These are phyloP conservation scores for Cercospora canescens DNA, from an alignment of 2,329 filamentous ascomycete species.

Conservation along the genomic window DNA sequence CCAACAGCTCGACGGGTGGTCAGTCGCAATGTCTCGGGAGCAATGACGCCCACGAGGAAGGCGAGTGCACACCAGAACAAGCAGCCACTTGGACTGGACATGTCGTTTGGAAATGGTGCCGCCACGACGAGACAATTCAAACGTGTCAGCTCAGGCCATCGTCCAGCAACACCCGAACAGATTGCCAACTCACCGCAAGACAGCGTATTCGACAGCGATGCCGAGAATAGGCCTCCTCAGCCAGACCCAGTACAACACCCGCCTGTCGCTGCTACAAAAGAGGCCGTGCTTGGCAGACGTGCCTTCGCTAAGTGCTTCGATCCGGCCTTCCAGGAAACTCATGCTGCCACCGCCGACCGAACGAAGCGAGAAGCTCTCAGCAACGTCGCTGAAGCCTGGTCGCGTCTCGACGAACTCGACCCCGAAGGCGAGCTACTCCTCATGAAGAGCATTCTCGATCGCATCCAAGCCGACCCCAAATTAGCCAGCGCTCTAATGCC, in stretches of 20 bases:
- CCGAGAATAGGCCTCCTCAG: conserved; percentile 66
- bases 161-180: conserved; percentile 24
- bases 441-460: conserved; percentile 73
- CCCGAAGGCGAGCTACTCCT: conserved; percentile 89
- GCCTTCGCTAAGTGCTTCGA: conserved; percentile 82
- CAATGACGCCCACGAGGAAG: conserved; percentile 46
- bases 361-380: conserved; percentile 82
- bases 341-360: conserved; percentile 68
- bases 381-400: conserved; percentile 81
- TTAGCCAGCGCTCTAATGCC: conserved; percentile 52
- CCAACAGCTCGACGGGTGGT: conserved; percentile 35
- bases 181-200: conserved; percentile 29
- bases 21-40: conserved; percentile 36
- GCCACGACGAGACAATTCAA: conserved; percentile 92
- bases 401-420: conserved; percentile 78
- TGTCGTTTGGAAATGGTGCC: conserved; percentile 90
- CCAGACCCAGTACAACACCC: conserved; percentile 23
- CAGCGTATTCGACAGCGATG: conserved; percentile 43
- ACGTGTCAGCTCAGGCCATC: conserved; percentile 63
- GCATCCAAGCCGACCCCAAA: conserved; percentile 68
- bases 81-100: conserved; percentile 81
- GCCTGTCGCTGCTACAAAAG: conserved; percentile 58
- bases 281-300: conserved; percentile 77
- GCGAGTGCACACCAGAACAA: conserved; percentile 51
- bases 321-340: conserved; percentile 77